Evolutionary conservation across 2,329 filamentous ascomycete genomes (phyloP), one percentile per base, ranked within the genome.

Genomic region (Pseudogymnoascus sp.): DNA sequence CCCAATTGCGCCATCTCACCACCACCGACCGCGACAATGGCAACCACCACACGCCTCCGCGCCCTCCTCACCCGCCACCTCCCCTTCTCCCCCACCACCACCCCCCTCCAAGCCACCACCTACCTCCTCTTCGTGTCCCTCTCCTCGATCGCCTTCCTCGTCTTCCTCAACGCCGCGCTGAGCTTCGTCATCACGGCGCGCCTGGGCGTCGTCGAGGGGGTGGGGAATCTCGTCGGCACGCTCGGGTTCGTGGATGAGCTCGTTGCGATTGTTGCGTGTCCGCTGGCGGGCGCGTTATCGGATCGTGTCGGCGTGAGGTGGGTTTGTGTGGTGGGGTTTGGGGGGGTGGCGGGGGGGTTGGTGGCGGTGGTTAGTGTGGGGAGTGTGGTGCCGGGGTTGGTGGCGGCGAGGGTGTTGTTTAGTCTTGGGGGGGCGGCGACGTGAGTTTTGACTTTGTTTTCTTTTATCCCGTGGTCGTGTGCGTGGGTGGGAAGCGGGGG

Each of bases 401-500:
- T 97, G 63, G 78, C 97, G 44, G 92, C 90, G 63, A 83, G 95
- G 68, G 79, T 97, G 61, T 79, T 96, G 63, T 99, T 99, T 76
- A 95, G 93, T 68, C 70, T 97, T 17, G 95, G 95, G 23, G 95
- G 90, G 19, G 92, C 93, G n/a, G 95, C 93, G 21, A 87, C 90
- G 82, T 93, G 73, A 77, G 82, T 74, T 62, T 47, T 44, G n/a
- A 8, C 70, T 62, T 64, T 17, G 11, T 1, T n/a, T 33, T 13
- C 0, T 23, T 33, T 6, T 3, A 4, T 31, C n/a, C 7, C 2
- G 15, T 19, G n/a, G 6, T 5, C 13, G 2, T 23, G 42, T 23
- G 19, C n/a, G n/a, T n/a, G n/a, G n/a, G n/a, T n/a, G n/a, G n/a
- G n/a, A n/a, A n/a, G n/a, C n/a, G 11, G 4, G 42, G 6, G 44